A percentile compares a stretch with the other conserved stretches of the same genome.
These are phyloP conservation scores for Skeletonema costatum DNA, from an alignment of 108 stramenopile genomes.

Conservation along the genomic window DNA sequence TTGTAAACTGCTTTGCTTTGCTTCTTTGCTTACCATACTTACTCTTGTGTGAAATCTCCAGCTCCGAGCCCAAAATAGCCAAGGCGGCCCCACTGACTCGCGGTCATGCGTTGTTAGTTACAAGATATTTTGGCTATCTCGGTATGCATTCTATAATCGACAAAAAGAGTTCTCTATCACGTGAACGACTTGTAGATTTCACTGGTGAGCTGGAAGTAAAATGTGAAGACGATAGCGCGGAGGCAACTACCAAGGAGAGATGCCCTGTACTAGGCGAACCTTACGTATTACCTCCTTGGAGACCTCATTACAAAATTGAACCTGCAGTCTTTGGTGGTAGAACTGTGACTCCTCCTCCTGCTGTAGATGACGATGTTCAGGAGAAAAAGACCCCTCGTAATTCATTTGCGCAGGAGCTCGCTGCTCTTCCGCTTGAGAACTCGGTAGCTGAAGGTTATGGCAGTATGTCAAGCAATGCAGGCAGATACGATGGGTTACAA, in stretches of 20 bases:
- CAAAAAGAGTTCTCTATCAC: slow-evolving; percentile 71
- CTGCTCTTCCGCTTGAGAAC: slow-evolving; percentile 61
- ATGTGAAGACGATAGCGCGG: slow-evolving; percentile 24
- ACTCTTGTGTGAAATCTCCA: background rate
- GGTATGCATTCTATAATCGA: slow-evolving; percentile 80
- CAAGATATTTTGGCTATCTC: slow-evolving; percentile 89
- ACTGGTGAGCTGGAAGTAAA: slow-evolving; percentile 78
- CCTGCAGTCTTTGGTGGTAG: slow-evolving; percentile 72
- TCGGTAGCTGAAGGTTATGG: slow-evolving; percentile 20
- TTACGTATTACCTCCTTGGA: slow-evolving; percentile 56
- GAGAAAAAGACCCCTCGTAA: slow-evolving; percentile 3
- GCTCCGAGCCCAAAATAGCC: slow-evolving; percentile 53
- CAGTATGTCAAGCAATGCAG: slow-evolving; percentile 18
- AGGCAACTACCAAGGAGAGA: slow-evolving; percentile 15
- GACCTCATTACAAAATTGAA: slow-evolving; percentile 56
- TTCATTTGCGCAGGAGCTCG: slow-evolving; percentile 80
- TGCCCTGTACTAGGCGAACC: slow-evolving; percentile 36
- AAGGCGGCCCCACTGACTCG: slow-evolving; percentile 79
- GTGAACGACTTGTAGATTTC: slow-evolving; percentile 85
- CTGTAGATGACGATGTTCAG: background rate
- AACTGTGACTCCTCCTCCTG: slow-evolving; percentile 20
- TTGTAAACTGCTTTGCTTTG: background rate
- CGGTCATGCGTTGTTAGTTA: slow-evolving; percentile 84
- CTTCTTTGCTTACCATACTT: background rate
- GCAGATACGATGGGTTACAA: slow-evolving; percentile 57